These are phyloP conservation scores for Boletus insuetus DNA, from an alignment of 768 basidiomycete species.

Conservation along the genomic window DNA sequence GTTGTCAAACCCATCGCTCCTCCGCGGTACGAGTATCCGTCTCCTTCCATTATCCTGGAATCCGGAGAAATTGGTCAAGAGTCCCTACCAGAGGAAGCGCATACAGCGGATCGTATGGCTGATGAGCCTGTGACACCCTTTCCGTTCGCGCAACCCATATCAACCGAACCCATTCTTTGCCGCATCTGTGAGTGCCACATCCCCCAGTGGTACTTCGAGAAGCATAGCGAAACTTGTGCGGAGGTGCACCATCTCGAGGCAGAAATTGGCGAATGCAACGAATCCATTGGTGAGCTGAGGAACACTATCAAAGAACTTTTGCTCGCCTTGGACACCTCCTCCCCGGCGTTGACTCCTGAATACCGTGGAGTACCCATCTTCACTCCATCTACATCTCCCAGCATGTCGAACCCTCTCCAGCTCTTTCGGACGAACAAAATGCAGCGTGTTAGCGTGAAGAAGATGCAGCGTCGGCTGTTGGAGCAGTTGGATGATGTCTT, in stretches of 20 bases:
- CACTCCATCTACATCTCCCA: slow-evolving; percentile 67
- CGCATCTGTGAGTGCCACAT: slow-evolving; percentile 97
- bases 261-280: slow-evolving; percentile 91
- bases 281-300: slow-evolving; percentile 82
- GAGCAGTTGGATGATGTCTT: slow-evolving; percentile 88
- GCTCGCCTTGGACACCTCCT: slow-evolving; percentile 69
- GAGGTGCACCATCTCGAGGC: slow-evolving; percentile 96
- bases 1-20: slow-evolving; percentile 81
- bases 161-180: slow-evolving; percentile 82
- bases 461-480: slow-evolving; percentile 74
- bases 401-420: slow-evolving; percentile 72
- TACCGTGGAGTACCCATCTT: slow-evolving; percentile 89
- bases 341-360: slow-evolving; percentile 65
- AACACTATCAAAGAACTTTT: slow-evolving; percentile 81
- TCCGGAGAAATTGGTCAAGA: slow-evolving; percentile 40
- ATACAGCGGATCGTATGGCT: slow-evolving; percentile 35
- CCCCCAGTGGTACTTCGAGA: slow-evolving; percentile 99
- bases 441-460: slow-evolving; percentile 78
- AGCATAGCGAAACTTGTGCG: slow-evolving; percentile 98
- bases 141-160: slow-evolving; percentile 75
- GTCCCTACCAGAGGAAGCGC: slow-evolving; percentile 33
- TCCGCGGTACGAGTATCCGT: slow-evolving; percentile 64
- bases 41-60: slow-evolving; percentile 60
- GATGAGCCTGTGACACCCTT: slow-evolving; percentile 64
- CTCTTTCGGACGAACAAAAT: slow-evolving; percentile 75